Base-by-base conservation (phyloP, 1,139 yeast genomes). In the Pichia sp. region DNA sequence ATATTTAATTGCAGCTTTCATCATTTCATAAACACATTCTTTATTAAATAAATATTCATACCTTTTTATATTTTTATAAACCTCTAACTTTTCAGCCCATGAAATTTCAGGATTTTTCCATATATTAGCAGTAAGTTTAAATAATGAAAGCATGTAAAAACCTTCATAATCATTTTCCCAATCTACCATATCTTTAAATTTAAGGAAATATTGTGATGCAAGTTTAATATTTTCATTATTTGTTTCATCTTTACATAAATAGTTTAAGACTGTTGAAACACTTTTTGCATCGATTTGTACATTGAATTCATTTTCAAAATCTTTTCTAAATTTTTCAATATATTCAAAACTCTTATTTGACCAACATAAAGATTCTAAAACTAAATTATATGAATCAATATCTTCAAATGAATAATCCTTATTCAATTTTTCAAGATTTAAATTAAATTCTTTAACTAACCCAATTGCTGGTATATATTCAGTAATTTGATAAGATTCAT, bases 11-110 rank as follows among this genome's bases (percentile, higher is more conserved):
- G 51, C 42, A n/a, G 50, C 34, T 29, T 38, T 41, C 15, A 78
- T 61, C 50, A 82, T 55, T 2, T 70, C 69, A 11, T 64, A 66
- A 33, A 80, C 69, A 0, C 82, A 69, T 5, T 54, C 56, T 14
- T 67, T 59, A 29, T 69, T 67, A 11, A 74, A 48, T 4, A 52
- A 50, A 15, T 67, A 69, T 7, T 65, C 62, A 48, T 64, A 70
- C 25, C 57, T 56, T 42, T 67, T 63, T 33, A 72, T 54, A 42
- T 51, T 61, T 44, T 53, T 55, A 39, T 60, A 61, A 52, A 53
- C 63, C 42, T 50, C 56, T 53, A 58, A 64, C 54, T 47, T 64
- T 11, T 50, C 48, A 2, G 43, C 20, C 27, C 59, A 40, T 16
- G 59, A 55, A 13, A 56, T 58, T 37, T 42, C 54, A 47, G 55